Conservation (phyloP, 2,329 filamentous ascomycete genomes). For the Ophiostoma novo-ulmi region DNA sequence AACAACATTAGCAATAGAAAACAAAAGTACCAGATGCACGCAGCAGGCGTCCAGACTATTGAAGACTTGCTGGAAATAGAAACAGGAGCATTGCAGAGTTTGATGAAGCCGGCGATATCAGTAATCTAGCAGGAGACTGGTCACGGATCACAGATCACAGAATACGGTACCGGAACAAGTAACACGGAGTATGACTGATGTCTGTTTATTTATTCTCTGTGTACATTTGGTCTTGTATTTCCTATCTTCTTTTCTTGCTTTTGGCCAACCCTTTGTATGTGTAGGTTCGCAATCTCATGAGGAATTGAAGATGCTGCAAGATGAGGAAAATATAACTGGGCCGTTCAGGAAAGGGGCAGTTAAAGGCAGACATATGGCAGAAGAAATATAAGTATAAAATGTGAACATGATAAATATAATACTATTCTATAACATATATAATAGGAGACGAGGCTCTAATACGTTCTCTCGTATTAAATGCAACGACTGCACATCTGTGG, state of each 20-base stretch:
- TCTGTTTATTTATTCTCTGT: neutral
- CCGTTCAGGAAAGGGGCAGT: neutral
- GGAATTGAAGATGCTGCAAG: neutral
- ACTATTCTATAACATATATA: neutral
- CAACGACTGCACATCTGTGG: neutral
- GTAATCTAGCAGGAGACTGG: neutral
- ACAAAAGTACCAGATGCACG: neutral
- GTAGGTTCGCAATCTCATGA: neutral
- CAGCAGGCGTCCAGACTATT: neutral
- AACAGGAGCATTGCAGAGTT: neutral
- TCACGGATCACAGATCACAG: neutral
- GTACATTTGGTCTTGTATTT: neutral
- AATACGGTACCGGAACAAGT: too few relatives aligned
- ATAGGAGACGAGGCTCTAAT: neutral
- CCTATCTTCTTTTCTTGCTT: neutral
- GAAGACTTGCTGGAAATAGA: neutral
- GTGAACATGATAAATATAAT: neutral
- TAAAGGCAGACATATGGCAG: too few relatives aligned
- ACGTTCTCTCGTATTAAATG: neutral
- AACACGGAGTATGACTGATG: neutral
- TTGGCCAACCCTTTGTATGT: neutral
- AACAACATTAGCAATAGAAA: neutral
- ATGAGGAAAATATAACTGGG: neutral
- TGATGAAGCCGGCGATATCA: neutral
- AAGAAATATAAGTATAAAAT: neutral